Percentiles rank a stretch among this genome's conserved stretches.
Evolutionary conservation across 257 asterid species (phyloP).

Genomic region (Petrea volubilis): DNA sequence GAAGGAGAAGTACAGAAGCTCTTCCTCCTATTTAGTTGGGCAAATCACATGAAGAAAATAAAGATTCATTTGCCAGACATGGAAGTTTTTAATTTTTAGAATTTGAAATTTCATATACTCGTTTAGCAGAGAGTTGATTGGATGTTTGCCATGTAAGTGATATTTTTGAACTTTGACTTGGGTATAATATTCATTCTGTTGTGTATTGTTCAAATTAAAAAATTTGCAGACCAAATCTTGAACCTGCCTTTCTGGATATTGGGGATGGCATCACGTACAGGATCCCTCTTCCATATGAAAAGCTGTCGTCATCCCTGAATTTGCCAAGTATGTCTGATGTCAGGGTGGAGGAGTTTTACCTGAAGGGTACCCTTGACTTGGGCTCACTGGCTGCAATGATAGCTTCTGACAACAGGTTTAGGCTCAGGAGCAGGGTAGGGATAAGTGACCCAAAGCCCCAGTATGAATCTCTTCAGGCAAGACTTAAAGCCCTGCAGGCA

Average conservation of each 20-base stretch:
- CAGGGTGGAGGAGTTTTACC: conserved; percentile 85
- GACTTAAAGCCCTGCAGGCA: conserved; percentile 58
- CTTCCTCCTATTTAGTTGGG: conserved; percentile 6
- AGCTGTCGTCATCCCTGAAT: conserved; percentile 63
- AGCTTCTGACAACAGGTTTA: conserved; percentile 72
- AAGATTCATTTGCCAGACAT: not conserved
- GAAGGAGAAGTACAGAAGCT: not conserved
- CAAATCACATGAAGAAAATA: not conserved
- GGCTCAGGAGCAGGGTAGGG: conserved; percentile 58
- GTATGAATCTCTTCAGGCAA: conserved; percentile 88
- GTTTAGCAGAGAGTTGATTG: conserved; percentile 10
- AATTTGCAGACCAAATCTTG: conserved; percentile 67
- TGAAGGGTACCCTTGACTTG: conserved; percentile 97
- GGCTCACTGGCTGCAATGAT: conserved; percentile 94
- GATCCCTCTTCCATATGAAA: conserved; percentile 90
- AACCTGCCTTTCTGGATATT: conserved; percentile 85
- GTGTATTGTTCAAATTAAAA: conserved; percentile 16
- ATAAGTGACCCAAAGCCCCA: conserved; percentile 76
- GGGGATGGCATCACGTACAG: conserved; percentile 92
- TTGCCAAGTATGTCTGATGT: conserved; percentile 82
- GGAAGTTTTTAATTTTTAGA: not conserved
- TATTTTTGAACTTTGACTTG: conserved; percentile 15
- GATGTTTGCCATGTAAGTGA: conserved; percentile 13
- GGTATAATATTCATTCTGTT: conserved; percentile 19
- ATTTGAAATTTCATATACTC: not conserved